phyloP scores from a whole-genome alignment of 768 basidiomycete genomes.

The Termitomyces eurrhizus region DNA sequence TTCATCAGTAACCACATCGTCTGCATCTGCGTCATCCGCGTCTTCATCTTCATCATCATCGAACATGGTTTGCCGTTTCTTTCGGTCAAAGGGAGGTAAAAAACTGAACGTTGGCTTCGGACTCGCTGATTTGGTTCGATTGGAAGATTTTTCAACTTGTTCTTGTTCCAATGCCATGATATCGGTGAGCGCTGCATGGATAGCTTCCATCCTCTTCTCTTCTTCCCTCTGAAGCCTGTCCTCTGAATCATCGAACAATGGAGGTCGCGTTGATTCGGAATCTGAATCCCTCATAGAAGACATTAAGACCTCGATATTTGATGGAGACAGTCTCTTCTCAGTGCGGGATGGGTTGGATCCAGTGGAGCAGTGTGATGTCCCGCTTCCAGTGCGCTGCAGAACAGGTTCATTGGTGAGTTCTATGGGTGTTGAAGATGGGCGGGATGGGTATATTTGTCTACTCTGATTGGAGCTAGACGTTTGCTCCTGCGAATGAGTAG shows the following conservation, averaged over 20 bases:
- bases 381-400: slow-evolving; percentile 37
- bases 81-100: slow-evolving; percentile 4
- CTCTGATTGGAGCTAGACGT: slow-evolving; percentile 12
- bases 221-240: slow-evolving; percentile 69
- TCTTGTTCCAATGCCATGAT: slow-evolving; percentile 86
- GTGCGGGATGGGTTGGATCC: slow-evolving; percentile 21
- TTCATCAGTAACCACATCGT: slow-evolving; percentile 38
- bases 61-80: slow-evolving; percentile 29
- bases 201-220: slow-evolving; percentile 88
- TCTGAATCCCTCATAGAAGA: slow-evolving; percentile 54
- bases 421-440: slow-evolving; percentile 9
- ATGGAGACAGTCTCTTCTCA: slow-evolving; percentile 28
- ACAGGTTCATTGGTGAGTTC: slow-evolving; percentile 35
- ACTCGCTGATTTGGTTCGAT: not conserved
- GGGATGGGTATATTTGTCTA: slow-evolving; percentile 12
- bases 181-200: slow-evolving; percentile 92
- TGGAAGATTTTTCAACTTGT: slow-evolving; percentile 18
- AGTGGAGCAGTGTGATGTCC: slow-evolving; percentile 33
- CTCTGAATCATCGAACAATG: slow-evolving; percentile 79
- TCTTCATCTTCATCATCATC: slow-evolving; percentile 42
- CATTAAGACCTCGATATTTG: slow-evolving; percentile 82
- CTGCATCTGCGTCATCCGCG: slow-evolving; percentile 42
- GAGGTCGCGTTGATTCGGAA: slow-evolving; percentile 58
- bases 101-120: slow-evolving; percentile 7
- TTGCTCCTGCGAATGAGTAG: not conserved